A percentile compares a stretch with the other conserved stretches of the same genome.
phyloP scores from a whole-genome alignment of 331 rosid genomes.

The Dryas integrifolia region DNA sequence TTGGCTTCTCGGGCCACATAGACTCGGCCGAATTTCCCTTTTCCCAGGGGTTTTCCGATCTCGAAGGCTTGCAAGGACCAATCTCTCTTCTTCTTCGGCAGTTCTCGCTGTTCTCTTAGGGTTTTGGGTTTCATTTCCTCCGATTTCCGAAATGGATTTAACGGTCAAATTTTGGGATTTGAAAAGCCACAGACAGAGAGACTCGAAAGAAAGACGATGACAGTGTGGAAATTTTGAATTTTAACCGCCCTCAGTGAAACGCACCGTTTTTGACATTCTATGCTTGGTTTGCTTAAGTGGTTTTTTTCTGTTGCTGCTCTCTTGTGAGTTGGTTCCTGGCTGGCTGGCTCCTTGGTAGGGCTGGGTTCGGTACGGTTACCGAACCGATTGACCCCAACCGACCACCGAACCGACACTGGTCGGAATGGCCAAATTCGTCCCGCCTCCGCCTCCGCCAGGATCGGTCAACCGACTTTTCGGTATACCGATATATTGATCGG shows the following conservation, averaged over 20 bases:
- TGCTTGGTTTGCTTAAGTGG: background rate
- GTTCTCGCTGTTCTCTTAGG: conserved; percentile 8
- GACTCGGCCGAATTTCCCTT: conserved; percentile 81
- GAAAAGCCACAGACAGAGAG: conserved; percentile 10
- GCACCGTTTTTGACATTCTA: background rate
- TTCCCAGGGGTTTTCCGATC: conserved; percentile 78
- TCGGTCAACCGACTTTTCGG: no score
- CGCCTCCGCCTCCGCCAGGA: no score
- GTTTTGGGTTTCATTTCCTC: conserved; percentile 6
- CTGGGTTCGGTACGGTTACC: no score
- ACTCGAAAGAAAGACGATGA: background rate
- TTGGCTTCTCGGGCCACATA: conserved; percentile 71
- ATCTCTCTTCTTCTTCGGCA: conserved; percentile 22
- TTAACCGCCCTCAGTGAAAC: background rate
- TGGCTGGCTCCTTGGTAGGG: no score
- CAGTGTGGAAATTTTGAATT: background rate
- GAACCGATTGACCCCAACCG: no score
- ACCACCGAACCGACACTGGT: no score
- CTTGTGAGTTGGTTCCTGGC: no score
- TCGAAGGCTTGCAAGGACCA: conserved; percentile 74
- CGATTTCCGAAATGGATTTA: background rate
- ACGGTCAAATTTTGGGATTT: background rate
- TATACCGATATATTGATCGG: no score
- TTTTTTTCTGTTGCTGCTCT: no score
- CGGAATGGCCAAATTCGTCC: no score